These are phyloP conservation scores for Agapanthus africanus DNA, from an alignment of 106 monocot genomes.

Conservation along the genomic window DNA sequence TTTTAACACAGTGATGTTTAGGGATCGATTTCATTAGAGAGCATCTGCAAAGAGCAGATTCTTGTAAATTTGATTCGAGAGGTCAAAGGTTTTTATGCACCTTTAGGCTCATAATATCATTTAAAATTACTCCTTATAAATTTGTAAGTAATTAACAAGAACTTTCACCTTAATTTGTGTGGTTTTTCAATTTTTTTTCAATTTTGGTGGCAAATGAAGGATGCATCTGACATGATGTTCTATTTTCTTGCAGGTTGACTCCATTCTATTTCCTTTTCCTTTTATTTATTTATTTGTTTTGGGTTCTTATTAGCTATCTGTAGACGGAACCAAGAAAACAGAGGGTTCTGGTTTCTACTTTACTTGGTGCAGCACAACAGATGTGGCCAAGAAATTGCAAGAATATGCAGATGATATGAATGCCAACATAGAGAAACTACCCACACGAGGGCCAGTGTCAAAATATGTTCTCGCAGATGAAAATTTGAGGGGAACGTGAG, in stretches of 20 bases:
- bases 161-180: too few species aligned
- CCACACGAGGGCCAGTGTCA: conserved; percentile 73
- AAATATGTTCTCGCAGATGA: conserved; percentile 90
- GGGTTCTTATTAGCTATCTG: not conserved
- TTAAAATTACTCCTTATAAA: not conserved
- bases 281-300: not conserved
- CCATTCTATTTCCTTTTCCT: conserved; percentile 8
- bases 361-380: conserved; percentile 40
- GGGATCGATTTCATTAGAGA: not conserved
- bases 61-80: not conserved
- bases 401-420: conserved; percentile 95
- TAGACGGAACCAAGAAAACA: not conserved
- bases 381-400: conserved; percentile 75
- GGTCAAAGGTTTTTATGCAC: not conserved
- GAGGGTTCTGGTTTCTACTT: not conserved
- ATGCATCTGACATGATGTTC: conserved; percentile 6
- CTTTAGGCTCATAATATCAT: not conserved
- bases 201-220: not conserved
- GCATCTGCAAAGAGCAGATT: not conserved
- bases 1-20: too few species aligned
- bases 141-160: not conserved
- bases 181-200: not conserved
- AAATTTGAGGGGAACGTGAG: conserved; percentile 71
- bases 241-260: conserved; percentile 66
- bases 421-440: conserved; percentile 71